Conservation (phyloP, 495 filamentous ascomycete genomes). For the Chaetomium fimeti region DNA sequence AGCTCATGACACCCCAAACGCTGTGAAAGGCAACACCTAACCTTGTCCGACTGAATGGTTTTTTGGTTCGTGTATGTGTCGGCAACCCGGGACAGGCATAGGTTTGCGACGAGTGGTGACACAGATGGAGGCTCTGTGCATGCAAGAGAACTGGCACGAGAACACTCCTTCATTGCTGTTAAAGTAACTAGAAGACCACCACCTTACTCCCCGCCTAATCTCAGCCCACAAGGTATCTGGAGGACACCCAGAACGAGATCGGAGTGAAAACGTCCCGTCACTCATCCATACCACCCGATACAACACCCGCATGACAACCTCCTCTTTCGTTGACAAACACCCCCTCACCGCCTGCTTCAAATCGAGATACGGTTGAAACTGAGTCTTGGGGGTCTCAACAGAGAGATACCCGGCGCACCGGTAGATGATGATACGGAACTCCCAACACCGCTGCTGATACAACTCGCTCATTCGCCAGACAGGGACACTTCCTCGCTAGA, state of each 20-base stretch:
- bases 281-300: background rate
- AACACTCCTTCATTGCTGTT: background rate
- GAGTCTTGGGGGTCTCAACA: background rate
- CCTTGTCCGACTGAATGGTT: too few species aligned
- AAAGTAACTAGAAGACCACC: background rate
- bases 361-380: background rate
- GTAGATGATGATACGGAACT: background rate
- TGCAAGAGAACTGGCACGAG: background rate
- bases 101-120: background rate
- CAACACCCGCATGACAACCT: background rate
- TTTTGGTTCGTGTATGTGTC: background rate
- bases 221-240: background rate
- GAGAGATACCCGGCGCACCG: background rate
- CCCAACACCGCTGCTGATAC: slow-evolving; percentile 14
- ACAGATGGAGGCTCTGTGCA: too few species aligned
- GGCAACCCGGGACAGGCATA: background rate
- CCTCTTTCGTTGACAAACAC: background rate
- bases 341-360: background rate
- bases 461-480: background rate
- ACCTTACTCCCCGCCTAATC: background rate
- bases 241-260: background rate
- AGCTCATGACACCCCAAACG: too few species aligned
- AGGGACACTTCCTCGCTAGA: background rate
- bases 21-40: too few species aligned
- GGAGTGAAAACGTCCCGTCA: background rate